These are phyloP conservation scores for Dactylonectria macrodidyma DNA, from an alignment of 2,329 filamentous ascomycete species.

Conservation along the genomic window DNA sequence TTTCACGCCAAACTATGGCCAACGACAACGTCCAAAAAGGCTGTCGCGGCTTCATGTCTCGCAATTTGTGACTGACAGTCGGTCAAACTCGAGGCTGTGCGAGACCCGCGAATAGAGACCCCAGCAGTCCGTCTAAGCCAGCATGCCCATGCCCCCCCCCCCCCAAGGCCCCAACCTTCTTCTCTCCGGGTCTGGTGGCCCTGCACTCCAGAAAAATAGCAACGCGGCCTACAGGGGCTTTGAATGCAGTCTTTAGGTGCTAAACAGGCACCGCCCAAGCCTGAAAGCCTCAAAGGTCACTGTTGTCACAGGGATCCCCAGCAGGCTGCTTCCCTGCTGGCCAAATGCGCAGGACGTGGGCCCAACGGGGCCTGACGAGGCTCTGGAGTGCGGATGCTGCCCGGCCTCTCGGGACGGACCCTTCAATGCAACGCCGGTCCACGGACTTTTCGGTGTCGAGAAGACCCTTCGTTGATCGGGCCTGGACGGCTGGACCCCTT, in stretches of 20 bases:
- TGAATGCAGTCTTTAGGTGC: neutral
- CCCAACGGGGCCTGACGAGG: slow-evolving; percentile 25
- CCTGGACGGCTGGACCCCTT: slow-evolving; percentile 30
- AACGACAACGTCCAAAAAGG: slow-evolving; percentile 9
- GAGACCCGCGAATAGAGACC: slow-evolving; percentile 11
- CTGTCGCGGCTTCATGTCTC: slow-evolving; percentile 2
- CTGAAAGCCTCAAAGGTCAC: slow-evolving; percentile 14
- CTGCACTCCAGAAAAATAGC: slow-evolving; percentile 18
- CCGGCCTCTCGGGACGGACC: slow-evolving; percentile 42
- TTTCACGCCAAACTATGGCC: slow-evolving; percentile 20
- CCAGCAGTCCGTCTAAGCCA: neutral
- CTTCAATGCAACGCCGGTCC: slow-evolving; percentile 34
- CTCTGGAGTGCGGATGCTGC: slow-evolving; percentile 33
- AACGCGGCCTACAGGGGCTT: slow-evolving; percentile 19
- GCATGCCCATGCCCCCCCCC: neutral
- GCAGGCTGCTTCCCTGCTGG: slow-evolving; percentile 23
- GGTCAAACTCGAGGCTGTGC: slow-evolving; percentile 20
- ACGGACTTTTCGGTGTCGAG: slow-evolving; percentile 27
- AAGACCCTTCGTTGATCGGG: slow-evolving; percentile 28
- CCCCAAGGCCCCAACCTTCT: slow-evolving; percentile 2
- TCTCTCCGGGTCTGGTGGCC: neutral
- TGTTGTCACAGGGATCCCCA: slow-evolving; percentile 13
- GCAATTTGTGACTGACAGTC: neutral
- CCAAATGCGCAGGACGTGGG: slow-evolving; percentile 23
- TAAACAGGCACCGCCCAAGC: neutral